phyloP scores from a whole-genome alignment of 345 rosid genomes.

The Pugionium dolabratum region DNA sequence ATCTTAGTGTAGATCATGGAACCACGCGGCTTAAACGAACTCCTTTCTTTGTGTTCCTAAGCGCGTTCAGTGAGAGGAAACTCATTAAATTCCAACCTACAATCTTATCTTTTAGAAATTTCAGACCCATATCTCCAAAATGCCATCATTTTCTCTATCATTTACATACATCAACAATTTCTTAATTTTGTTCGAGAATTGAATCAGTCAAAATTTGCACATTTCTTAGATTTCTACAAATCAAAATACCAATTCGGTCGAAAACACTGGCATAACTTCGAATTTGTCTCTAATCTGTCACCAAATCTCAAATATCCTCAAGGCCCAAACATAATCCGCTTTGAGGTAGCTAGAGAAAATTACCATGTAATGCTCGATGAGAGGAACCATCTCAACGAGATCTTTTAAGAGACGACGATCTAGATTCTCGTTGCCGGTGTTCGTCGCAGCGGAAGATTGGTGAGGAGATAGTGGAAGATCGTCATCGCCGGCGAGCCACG shows the following conservation, averaged over 20 bases:
- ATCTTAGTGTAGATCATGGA: constrained; percentile 90
- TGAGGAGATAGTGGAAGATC: constrained; percentile 49
- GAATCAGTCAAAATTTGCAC: neutral
- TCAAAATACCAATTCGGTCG: neutral
- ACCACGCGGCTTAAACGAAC: constrained; percentile 85
- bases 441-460: constrained; percentile 40
- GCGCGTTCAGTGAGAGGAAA: constrained; percentile 17
- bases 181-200: constrained; percentile 1
- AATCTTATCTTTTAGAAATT: constrained; percentile 1
- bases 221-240: too few relatives aligned
- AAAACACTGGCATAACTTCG: neutral
- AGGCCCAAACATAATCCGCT: neutral
- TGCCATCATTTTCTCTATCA: constrained; percentile 4
- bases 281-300: constrained; percentile 3
- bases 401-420: constrained; percentile 80
- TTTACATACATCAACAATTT: neutral
- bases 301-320: constrained; percentile 4
- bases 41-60: constrained; percentile 75
- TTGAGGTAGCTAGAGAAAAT: constrained; percentile 6
- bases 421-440: constrained; percentile 49
- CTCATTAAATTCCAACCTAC: constrained; percentile 7
- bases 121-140: neutral
- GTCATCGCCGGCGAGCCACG: constrained; percentile 64
- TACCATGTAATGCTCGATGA: constrained; percentile 89
- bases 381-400: constrained; percentile 91